Conservation (phyloP, 2,329 filamentous ascomycete genomes). For the Claviceps citrina region DNA sequence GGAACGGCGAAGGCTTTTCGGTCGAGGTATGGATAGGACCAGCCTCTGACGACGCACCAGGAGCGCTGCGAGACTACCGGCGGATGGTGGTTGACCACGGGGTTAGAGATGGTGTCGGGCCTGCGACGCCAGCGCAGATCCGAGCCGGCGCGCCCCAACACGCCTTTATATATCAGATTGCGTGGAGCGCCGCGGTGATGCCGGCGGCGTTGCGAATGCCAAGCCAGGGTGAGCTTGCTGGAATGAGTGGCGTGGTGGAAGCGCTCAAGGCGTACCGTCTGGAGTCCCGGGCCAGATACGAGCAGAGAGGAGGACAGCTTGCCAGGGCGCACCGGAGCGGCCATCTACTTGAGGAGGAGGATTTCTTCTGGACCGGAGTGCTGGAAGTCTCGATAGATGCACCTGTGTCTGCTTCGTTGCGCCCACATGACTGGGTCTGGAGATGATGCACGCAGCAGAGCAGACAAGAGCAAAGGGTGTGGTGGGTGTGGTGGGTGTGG, state of each 20-base stretch:
- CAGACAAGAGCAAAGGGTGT: no score
- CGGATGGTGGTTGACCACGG: constrained; percentile 23
- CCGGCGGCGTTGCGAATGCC: constrained; percentile 18
- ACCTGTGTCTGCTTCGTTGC: not conserved
- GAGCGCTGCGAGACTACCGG: constrained; percentile 33
- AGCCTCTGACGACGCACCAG: constrained; percentile 16
- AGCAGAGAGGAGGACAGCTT: constrained; percentile 8
- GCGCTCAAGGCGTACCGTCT: constrained; percentile 26
- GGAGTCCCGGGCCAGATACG: constrained; percentile 17
- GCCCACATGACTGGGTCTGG: constrained; percentile 1
- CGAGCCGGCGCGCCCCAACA: constrained; percentile 32
- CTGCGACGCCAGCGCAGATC: constrained; percentile 33
- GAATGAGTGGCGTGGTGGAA: constrained; percentile 29
- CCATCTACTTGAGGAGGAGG: constrained; percentile 8
- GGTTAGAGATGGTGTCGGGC: constrained; percentile 25
- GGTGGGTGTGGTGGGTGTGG: no score
- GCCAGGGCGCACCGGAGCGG: constrained; percentile 4
- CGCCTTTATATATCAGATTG: constrained; percentile 31
- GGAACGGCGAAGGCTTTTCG: constrained; percentile 14
- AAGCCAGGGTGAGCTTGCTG: constrained; percentile 14
- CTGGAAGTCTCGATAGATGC: constrained; percentile 18
- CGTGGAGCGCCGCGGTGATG: constrained; percentile 36
- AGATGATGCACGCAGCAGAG: not conserved
- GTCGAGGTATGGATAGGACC: constrained; percentile 33
- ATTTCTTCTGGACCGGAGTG: constrained; percentile 25